Evolutionary conservation across 176 grass and related monocot species (phyloP).

Genomic region (Saccharum officinarum): DNA sequence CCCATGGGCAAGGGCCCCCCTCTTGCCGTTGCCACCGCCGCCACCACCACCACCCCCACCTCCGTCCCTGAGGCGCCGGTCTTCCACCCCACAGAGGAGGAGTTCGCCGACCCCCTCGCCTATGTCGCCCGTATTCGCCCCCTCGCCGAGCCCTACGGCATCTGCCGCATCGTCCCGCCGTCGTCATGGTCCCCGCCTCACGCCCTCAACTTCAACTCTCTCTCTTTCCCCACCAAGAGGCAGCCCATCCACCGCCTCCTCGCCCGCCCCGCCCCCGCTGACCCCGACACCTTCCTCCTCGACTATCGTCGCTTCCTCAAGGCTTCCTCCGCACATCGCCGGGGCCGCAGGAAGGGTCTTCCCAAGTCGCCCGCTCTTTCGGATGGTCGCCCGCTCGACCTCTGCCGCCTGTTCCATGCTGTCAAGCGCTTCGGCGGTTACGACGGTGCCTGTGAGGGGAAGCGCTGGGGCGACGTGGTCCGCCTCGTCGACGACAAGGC

Average conservation of each 20-base stretch:
- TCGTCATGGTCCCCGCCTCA: constrained; percentile 67
- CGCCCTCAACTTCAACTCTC: constrained; percentile 46
- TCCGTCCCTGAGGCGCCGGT: constrained; percentile 59
- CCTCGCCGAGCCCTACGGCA: constrained; percentile 75
- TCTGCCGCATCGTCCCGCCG: constrained; percentile 91
- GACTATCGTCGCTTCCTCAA: constrained; percentile 70
- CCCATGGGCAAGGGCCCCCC: constrained; percentile 45
- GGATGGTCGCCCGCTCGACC: constrained; percentile 71
- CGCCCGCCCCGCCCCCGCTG: constrained; percentile 73
- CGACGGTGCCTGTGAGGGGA: constrained; percentile 49
- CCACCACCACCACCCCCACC: background rate
- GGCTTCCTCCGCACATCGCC: constrained; percentile 19
- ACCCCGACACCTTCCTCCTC: constrained; percentile 81
- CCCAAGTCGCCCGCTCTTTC: constrained; percentile 50
- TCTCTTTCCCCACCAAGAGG: constrained; percentile 76
- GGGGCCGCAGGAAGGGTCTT: constrained; percentile 34
- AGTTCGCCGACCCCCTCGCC: constrained; percentile 76
- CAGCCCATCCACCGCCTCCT: constrained; percentile 87
- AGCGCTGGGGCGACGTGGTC: constrained; percentile 68
- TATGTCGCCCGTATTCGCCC: constrained; percentile 66
- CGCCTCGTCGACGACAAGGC: constrained; percentile 49
- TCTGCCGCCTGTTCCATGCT: constrained; percentile 84
- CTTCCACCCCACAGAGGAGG: constrained; percentile 79
- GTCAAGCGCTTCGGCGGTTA: constrained; percentile 86
- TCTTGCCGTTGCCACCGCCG: background rate